Percentiles rank a stretch among this genome's conserved stretches.
These are phyloP conservation scores for Volvox reticuliferus DNA, from an alignment of 139 green algal species.

Conservation along the genomic window DNA sequence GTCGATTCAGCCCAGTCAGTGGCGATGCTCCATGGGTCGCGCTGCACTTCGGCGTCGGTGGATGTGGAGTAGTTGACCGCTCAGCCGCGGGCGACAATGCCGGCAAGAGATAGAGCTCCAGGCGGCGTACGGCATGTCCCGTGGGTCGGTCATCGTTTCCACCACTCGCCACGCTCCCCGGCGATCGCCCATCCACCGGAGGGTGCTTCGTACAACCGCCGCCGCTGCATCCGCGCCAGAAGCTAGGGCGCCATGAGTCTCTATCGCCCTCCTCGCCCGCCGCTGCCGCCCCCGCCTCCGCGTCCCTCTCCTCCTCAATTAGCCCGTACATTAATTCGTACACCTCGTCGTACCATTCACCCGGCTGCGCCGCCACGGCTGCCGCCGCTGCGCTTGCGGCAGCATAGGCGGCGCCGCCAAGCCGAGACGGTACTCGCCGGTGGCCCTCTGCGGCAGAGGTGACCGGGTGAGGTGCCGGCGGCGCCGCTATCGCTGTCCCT, in stretches of 20 bases:
- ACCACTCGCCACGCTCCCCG: background rate
- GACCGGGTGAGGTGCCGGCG: background rate
- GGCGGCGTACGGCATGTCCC: background rate
- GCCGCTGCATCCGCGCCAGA: background rate
- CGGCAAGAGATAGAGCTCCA: background rate
- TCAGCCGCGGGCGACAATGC: background rate
- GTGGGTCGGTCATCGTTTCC: no score
- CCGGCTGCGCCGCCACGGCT: background rate
- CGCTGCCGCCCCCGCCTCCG: no score
- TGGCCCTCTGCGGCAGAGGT: background rate
- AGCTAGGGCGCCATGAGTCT: background rate
- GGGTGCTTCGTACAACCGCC: no score
- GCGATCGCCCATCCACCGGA: background rate
- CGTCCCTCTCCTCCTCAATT: constrained; percentile 24
- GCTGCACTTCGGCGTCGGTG: no score
- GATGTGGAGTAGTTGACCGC: no score
- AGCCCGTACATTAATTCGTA: constrained; percentile 21
- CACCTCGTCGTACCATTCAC: constrained; percentile 31
- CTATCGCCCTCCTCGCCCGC: background rate
- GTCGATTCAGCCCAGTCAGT: background rate
- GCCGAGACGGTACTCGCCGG: background rate
- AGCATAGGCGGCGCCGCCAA: background rate
- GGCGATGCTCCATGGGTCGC: no score
- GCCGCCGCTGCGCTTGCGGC: background rate
- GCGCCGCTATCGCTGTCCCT: background rate